A percentile compares a stretch with the other conserved stretches of the same genome.
These are phyloP conservation scores for Vicia faba DNA, from an alignment of 306 rosid species.

Conservation along the genomic window DNA sequence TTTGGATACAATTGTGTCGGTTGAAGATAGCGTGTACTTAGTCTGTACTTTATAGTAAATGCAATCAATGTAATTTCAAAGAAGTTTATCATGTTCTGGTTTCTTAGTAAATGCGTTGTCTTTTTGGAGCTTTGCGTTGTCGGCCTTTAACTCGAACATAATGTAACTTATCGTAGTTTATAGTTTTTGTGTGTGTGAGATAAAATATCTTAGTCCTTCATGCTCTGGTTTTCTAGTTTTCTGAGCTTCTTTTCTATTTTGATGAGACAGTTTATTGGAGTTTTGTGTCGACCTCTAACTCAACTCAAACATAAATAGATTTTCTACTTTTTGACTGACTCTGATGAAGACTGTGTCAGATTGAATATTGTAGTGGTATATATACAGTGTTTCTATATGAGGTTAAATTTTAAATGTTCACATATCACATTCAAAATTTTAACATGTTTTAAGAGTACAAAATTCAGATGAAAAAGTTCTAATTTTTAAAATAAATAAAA, in stretches of 20 bases:
- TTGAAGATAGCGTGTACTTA: background rate
- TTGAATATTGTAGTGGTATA: too few relatives aligned
- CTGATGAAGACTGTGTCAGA: too few relatives aligned
- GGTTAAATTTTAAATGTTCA: too few relatives aligned
- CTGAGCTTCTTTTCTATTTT: too few relatives aligned
- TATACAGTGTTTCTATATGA: too few relatives aligned
- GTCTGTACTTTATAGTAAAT: background rate
- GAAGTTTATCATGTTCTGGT: background rate
- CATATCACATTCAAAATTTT: too few relatives aligned
- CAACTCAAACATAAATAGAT: background rate
- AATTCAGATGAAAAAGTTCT: too few relatives aligned
- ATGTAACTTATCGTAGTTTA: background rate
- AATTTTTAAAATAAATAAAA: too few relatives aligned
- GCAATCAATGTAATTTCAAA: background rate
- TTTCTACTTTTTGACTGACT: too few relatives aligned
- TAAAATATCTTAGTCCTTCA: background rate
- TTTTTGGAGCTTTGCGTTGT: background rate
- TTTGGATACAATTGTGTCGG: too few relatives aligned
- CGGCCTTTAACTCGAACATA: background rate
- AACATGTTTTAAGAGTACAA: too few relatives aligned
- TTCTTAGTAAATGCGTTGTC: background rate
- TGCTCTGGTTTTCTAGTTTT: background rate
- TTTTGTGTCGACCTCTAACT: slow-evolving; percentile 7
- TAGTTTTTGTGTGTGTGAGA: too few relatives aligned
- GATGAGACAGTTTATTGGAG: background rate